These are phyloP conservation scores for Psophocarpus tetragonolobus DNA, from an alignment of 306 rosid species.

Conservation along the genomic window DNA sequence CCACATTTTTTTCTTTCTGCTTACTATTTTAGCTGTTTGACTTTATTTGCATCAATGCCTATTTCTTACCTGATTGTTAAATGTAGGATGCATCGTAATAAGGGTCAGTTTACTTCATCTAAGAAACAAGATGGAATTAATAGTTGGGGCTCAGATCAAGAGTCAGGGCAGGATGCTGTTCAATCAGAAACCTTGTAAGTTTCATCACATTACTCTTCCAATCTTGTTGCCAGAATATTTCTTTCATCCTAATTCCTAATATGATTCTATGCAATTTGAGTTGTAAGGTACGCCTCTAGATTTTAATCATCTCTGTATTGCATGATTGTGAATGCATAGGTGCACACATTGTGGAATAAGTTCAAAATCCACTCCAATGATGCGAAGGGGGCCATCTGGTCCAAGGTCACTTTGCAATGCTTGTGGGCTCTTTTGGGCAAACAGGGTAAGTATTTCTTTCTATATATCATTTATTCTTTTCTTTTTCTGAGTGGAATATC, in stretches of 20 bases:
- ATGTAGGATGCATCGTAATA: conserved; percentile 93
- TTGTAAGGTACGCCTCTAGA: conserved; percentile 1
- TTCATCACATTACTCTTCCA: conserved; percentile 3
- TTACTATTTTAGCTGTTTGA: conserved; percentile 18
- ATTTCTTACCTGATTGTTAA: conserved; percentile 29
- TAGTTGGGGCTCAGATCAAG: conserved; percentile 65
- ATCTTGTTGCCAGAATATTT: conserved; percentile 2
- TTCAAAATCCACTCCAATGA: conserved; percentile 91
- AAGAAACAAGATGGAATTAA: conserved; percentile 81
- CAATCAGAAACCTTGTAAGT: conserved; percentile 81
- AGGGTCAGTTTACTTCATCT: conserved; percentile 92
- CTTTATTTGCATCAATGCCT: conserved; percentile 4
- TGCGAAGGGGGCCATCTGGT: conserved; percentile 97
- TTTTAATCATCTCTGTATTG: conserved; percentile 31
- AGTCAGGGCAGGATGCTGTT: conserved; percentile 70
- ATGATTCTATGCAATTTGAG: not conserved
- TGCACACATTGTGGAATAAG: conserved; percentile 89
- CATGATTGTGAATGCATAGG: conserved; percentile 49
- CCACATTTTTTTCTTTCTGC: not conserved
- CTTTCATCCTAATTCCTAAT: not conserved
- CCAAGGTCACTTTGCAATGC: conserved; percentile 97
- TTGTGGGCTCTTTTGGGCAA: conserved; percentile 96
- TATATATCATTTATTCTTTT: not conserved
- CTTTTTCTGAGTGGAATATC: not conserved
- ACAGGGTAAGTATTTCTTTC: conserved; percentile 72